These are phyloP conservation scores for Suhomyces bokatorum DNA, from an alignment of 1,139 yeast species.

Conservation along the genomic window DNA sequence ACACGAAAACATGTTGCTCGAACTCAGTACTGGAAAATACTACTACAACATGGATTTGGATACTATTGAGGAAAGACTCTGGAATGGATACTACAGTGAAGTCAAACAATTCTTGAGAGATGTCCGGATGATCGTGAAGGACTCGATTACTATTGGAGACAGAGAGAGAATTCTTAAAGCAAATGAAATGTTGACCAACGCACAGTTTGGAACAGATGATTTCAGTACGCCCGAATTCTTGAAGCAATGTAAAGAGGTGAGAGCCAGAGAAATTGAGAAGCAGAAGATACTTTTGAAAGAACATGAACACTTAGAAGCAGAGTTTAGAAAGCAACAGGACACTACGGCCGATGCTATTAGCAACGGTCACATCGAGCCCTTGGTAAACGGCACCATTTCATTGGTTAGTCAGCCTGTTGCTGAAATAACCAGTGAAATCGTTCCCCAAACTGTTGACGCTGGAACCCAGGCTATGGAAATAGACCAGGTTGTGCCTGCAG, in stretches of 20 bases:
- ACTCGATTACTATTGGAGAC: slow-evolving; percentile 73
- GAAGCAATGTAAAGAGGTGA: slow-evolving; percentile 73
- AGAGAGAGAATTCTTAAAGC: slow-evolving; percentile 86
- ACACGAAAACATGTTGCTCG: slow-evolving; percentile 70
- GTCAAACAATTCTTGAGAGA: slow-evolving; percentile 89
- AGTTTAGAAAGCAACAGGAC: slow-evolving; percentile 25
- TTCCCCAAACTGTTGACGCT: neutral
- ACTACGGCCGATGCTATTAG: neutral
- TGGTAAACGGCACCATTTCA: neutral
- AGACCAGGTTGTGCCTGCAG: neutral
- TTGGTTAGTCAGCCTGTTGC: too few species aligned
- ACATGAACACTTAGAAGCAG: slow-evolving; percentile 30
- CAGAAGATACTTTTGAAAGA: slow-evolving; percentile 49
- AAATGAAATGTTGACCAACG: slow-evolving; percentile 94
- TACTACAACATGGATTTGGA: slow-evolving; percentile 91
- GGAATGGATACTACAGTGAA: slow-evolving; percentile 96
- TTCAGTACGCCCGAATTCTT: slow-evolving; percentile 72
- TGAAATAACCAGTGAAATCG: neutral
- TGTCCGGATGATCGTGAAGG: slow-evolving; percentile 78
- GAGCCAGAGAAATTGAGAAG: slow-evolving; percentile 63
- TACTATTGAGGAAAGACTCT: slow-evolving; percentile 86
- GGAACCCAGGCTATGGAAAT: neutral
- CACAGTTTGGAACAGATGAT: slow-evolving; percentile 94
- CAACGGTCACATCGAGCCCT: neutral
- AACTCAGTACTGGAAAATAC: slow-evolving; percentile 68